phyloP scores from a whole-genome alignment of 2,329 filamentous ascomycete species.

The Fusarium burgessii region DNA sequence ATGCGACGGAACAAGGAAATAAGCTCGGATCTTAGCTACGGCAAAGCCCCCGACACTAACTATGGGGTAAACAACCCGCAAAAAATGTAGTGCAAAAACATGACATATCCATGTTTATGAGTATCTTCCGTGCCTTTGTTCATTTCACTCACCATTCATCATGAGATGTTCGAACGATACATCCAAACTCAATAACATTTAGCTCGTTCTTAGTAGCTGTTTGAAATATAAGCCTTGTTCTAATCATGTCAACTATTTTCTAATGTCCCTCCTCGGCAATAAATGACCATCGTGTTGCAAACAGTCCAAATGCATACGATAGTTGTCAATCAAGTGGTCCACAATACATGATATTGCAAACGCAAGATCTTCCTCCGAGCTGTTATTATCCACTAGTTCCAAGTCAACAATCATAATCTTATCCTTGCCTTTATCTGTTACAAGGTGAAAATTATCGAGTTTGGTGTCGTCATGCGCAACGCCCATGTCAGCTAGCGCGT shows the following conservation, averaged over 20 bases:
- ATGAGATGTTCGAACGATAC: not conserved
- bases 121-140: not conserved
- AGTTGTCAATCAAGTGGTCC: not conserved
- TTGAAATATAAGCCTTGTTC: no score
- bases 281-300: not conserved
- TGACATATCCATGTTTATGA: no score
- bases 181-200: no score
- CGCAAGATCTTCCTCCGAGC: not conserved
- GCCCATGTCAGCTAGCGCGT: not conserved
- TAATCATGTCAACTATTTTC: not conserved
- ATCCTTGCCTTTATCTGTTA: not conserved
- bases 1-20: not conserved
- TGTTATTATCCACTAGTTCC: constrained; percentile 28
- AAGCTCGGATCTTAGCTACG: not conserved
- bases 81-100: not conserved
- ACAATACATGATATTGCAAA: not conserved
- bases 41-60: not conserved
- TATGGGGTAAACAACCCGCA: not conserved
- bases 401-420: constrained; percentile 34
- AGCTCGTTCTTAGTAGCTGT: no score
- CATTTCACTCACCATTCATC: not conserved
- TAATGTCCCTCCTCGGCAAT: not conserved
- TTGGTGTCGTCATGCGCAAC: not conserved
- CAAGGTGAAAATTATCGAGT: not conserved
- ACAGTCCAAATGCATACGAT: not conserved